These are phyloP conservation scores for Curvularia spicifera DNA, from an alignment of 2,329 filamentous ascomycete genomes.

Conservation along the genomic window DNA sequence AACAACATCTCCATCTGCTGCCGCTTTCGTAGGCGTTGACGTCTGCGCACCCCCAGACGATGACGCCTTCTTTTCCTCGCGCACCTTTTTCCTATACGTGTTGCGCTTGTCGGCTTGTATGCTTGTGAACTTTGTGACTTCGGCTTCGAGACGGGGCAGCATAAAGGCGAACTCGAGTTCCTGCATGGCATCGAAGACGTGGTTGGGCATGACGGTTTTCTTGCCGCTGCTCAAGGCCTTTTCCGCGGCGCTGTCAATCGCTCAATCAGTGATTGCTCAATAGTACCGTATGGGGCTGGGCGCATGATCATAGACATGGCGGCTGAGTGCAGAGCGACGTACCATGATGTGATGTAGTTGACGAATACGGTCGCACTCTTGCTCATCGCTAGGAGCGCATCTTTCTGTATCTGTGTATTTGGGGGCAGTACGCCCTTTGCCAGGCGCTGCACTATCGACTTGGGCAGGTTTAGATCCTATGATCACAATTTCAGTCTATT, in stretches of 20 bases:
- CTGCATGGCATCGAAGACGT: constrained; percentile 79
- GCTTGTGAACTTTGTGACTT: constrained; percentile 78
- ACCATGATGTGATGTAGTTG: constrained; percentile 78
- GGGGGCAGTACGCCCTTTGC: constrained; percentile 80
- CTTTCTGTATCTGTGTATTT: constrained; percentile 83
- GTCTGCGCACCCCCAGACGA: neutral
- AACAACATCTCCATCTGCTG: constrained; percentile 8
- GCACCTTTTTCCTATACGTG: constrained; percentile 72
- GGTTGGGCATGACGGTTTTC: constrained; percentile 77
- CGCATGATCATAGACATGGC: neutral
- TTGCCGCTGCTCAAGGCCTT: constrained; percentile 70
- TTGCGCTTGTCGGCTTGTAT: constrained; percentile 77
- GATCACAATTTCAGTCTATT: neutral
- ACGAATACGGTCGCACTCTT: constrained; percentile 86
- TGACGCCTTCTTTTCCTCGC: constrained; percentile 63
- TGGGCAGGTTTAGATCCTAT: constrained; percentile 73
- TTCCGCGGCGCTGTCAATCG: constrained; percentile 70
- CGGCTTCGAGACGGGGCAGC: constrained; percentile 72
- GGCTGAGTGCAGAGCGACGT: constrained; percentile 41
- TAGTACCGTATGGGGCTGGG: neutral
- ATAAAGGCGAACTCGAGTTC: constrained; percentile 78
- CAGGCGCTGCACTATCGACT: constrained; percentile 79
- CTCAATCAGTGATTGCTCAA: constrained; percentile 1
- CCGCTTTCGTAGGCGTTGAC: constrained; percentile 7
- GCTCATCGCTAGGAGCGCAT: constrained; percentile 77